Evolutionary conservation across 139 green algal genomes (phyloP).

Genomic region (Pleodorina starrii): DNA sequence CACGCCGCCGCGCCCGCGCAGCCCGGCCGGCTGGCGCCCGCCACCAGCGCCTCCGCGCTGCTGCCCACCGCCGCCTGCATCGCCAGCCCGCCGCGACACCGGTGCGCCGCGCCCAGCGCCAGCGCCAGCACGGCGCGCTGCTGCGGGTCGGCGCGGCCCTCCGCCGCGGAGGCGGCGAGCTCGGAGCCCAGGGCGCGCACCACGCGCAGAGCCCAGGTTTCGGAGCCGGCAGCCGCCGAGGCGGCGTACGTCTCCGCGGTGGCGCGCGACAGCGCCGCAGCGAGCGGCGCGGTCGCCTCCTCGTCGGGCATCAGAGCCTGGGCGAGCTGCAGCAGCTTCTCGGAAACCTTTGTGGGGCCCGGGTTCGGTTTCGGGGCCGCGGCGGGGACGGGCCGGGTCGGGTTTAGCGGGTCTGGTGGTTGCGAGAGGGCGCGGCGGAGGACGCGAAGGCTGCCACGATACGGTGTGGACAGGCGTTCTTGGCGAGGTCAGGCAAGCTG

Average conservation of each 20-base stretch:
- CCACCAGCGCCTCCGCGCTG: conserved; percentile 71
- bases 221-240: conserved; percentile 64
- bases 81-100: conserved; percentile 78
- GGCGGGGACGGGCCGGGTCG: too few species aligned
- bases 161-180: conserved; percentile 42
- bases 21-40: conserved; percentile 63
- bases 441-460: too few species aligned
- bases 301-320: conserved; percentile 70
- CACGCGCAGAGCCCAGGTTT: conserved; percentile 52
- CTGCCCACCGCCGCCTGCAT: conserved; percentile 66
- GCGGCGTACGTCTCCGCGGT: conserved; percentile 79
- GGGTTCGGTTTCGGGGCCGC: too few species aligned
- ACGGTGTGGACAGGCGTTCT: too few species aligned
- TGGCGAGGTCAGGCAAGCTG: too few species aligned
- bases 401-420: too few species aligned
- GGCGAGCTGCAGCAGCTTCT: conserved; percentile 64
- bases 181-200: conserved; percentile 51
- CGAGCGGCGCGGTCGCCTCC: conserved; percentile 22
- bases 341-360: conserved; percentile 49
- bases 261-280: conserved; percentile 60
- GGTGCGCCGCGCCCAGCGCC: conserved; percentile 78
- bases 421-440: too few species aligned
- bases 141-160: conserved; percentile 46
- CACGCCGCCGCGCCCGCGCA: conserved; percentile 68
- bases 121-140: conserved; percentile 79